Base-by-base conservation (phyloP, 192 early-diverging fungal species). In the Coemansia sp. region DNA sequence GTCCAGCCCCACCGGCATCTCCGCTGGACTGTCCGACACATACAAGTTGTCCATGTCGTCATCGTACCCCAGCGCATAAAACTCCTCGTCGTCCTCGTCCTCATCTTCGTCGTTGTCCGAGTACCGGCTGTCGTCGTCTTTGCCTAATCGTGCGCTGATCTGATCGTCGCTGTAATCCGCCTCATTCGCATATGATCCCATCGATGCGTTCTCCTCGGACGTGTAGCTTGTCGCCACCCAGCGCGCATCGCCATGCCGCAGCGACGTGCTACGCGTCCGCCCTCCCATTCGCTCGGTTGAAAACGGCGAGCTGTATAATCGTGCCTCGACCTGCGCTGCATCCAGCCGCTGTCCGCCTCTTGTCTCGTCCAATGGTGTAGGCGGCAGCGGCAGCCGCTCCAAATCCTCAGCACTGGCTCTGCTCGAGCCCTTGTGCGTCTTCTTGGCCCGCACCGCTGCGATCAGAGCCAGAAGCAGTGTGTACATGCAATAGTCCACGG, bases 401-500 rank as follows among this genome's bases (percentile, higher is more conserved):
- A 66, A 23, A 39, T 76, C 70, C 23, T 69, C 70, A 21, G 66
- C 57, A 9, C 19, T 21, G 19, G 24, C 45, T 2, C 49, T 35
- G 37, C 17, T 23, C 22, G 53, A 54, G 32, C 22, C 43, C 19
- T 52, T 62, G 38, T 22, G 51, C 3, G 51, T 27, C 43, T 27
- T 39, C 35, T 63, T 61, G 11, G 53, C 35, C 15, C 76, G 69
- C 57, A 45, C 67, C 1, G 27, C 63, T 1, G 58, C 23, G 15
- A 78, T 51, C 19, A 72, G 49, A 37, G 47, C 62, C 25, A 32
- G 11, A 5, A 72, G 15, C 22, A 78, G 54, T 49, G 67, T 4
- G 49, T 78, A 59, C 66, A 78, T 37, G 38, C 76, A 78, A 7
- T 63, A 70, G 35, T 78, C 70, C 11, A 78, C 55, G 1, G 69